These are phyloP conservation scores for Punctularia strigosozonata DNA, from an alignment of 768 basidiomycete genomes.

Conservation along the genomic window DNA sequence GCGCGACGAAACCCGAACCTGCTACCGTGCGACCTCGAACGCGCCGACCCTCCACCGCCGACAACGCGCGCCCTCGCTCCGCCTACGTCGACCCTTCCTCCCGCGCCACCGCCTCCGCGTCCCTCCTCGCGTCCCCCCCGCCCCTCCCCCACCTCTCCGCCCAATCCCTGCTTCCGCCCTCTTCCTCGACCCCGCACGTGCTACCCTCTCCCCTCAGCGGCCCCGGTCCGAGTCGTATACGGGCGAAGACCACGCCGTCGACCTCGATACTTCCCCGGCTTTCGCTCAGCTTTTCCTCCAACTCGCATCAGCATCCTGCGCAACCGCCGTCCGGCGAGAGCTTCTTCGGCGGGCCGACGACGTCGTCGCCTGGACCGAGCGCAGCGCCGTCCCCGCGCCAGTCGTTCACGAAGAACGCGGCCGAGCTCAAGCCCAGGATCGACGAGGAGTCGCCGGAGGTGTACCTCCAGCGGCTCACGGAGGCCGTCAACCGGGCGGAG, in stretches of 20 bases:
- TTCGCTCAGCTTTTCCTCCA: constrained; percentile 53
- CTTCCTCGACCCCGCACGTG: too few relatives aligned
- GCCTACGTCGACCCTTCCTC: too few relatives aligned
- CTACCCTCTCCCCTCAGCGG: too few relatives aligned
- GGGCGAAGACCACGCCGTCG: constrained; percentile 22
- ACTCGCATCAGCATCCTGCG: constrained; percentile 19
- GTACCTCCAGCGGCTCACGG: constrained; percentile 55
- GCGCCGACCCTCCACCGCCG: too few relatives aligned
- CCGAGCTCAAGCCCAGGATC: constrained; percentile 34
- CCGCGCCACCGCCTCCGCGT: too few relatives aligned
- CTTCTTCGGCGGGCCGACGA: constrained; percentile 9
- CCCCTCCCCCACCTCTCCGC: too few relatives aligned
- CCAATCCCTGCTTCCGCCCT: too few relatives aligned
- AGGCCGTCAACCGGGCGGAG: constrained; percentile 64
- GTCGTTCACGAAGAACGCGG: constrained; percentile 30
- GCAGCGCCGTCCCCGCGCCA: constrained; percentile 30
- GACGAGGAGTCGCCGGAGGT: constrained; percentile 56
- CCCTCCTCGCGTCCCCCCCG: too few relatives aligned
- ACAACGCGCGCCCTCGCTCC: too few relatives aligned
- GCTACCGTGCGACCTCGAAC: too few relatives aligned
- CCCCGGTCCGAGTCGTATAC: too few relatives aligned
- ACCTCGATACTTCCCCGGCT: constrained; percentile 50
- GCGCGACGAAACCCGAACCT: background rate
- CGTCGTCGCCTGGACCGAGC: constrained; percentile 14
- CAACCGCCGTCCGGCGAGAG: constrained; percentile 7